phyloP scores from a whole-genome alignment of 306 rosid species.

The Lathyrus aphaca region DNA sequence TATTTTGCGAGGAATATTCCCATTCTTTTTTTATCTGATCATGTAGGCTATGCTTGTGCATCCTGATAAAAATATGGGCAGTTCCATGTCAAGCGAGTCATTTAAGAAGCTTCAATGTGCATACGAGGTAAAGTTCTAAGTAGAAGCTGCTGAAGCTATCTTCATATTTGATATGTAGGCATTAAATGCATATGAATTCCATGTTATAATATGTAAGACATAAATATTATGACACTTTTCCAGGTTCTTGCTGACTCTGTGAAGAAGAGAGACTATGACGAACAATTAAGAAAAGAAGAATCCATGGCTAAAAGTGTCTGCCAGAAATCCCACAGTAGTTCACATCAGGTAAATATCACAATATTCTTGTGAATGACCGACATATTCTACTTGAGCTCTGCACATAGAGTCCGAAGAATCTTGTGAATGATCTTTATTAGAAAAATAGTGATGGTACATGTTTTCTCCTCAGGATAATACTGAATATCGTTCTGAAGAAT shows the following conservation, averaged over 20 bases:
- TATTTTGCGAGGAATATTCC: slow-evolving; percentile 8
- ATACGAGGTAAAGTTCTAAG: slow-evolving; percentile 70
- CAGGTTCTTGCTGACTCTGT: slow-evolving; percentile 90
- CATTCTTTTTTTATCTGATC: slow-evolving; percentile 6
- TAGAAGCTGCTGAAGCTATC: slow-evolving; percentile 21
- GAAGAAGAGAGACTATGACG: slow-evolving; percentile 93
- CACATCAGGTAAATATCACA: slow-evolving; percentile 64
- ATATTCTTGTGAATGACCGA: slow-evolving; percentile 29
- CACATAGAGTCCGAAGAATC: neutral
- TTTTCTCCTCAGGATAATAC: slow-evolving; percentile 61
- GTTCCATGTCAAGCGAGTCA: slow-evolving; percentile 85
- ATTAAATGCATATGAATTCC: slow-evolving; percentile 19
- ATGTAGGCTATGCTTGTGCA: slow-evolving; percentile 96
- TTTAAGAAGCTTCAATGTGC: slow-evolving; percentile 96
- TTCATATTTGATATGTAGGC: slow-evolving; percentile 28
- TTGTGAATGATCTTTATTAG: slow-evolving; percentile 11
- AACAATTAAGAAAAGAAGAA: slow-evolving; percentile 92
- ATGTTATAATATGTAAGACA: slow-evolving; percentile 15
- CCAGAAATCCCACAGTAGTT: slow-evolving; percentile 71
- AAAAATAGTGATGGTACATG: slow-evolving; percentile 30
- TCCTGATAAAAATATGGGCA: slow-evolving; percentile 99
- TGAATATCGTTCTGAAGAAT: slow-evolving; percentile 83
- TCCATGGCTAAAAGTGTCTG: slow-evolving; percentile 85
- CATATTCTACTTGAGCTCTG: slow-evolving; percentile 1
- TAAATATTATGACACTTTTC: slow-evolving; percentile 20